Base-by-base conservation (phyloP, 768 basidiomycete genomes). In the Mrakia hoshinonis region DNA sequence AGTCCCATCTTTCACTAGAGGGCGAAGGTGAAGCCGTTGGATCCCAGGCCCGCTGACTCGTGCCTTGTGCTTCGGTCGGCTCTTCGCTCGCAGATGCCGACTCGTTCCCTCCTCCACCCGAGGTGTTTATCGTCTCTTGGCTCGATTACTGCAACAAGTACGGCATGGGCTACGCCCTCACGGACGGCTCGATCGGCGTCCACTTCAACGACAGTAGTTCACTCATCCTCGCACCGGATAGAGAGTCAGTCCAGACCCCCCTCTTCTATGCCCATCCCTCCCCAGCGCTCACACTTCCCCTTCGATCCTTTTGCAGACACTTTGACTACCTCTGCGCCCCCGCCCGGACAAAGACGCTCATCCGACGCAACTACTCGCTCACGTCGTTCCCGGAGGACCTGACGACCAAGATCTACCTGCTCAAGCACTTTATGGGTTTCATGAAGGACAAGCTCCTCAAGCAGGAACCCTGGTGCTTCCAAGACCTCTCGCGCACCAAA, bases 121-220 rank as follows among this genome's bases (percentile, higher is more conserved):
- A 84, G 66, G 89, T 95, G 55, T 98, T 97, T 81, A 92, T 99
- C 74, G 91, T 90, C 3, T 91, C 90, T n/a, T 98, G 96, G 96
- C 89, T 98, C 51, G 96, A 98, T 79, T 98, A 98, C 78, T 95
- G 92, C 79, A 91, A 93, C 80, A 97, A 97, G 83, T 99, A 97
- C 80, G 96, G 95, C n/a, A 98, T 97, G 91, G 96, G 95, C 0
- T 98, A 96, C 79, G 92, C 92, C 4, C 82, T 98, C 77, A 95
- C 92, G 24, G 93, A 99, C 77, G 93, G 95, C 3, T 89, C 90
- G 26, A 88, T 97, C 58, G 92, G 92, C 5, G 91, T 97, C 26
- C 88, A 97, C 80, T 99, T 96, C 82, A 98, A 97, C 76, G 96
- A 99, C 79, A 92, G 89, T 77, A 91, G 92, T 20, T 89, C 85